Conservation (phyloP, 225 moss, liverwort and hornwort genomes). For the Physcomitrellopsis africana region DNA sequence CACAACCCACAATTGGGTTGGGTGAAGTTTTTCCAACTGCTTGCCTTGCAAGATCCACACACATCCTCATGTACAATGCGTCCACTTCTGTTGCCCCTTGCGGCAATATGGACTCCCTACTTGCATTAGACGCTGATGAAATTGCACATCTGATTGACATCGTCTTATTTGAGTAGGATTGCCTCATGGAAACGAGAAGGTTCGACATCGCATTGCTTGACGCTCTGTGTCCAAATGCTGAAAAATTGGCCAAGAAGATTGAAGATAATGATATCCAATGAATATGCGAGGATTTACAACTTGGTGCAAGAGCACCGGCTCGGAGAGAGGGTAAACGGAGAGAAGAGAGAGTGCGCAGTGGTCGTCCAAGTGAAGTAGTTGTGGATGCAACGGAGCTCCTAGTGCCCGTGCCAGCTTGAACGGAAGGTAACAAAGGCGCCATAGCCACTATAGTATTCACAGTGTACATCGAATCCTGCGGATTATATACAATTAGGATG, state of each 20-base stretch:
- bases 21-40: constrained; percentile 87
- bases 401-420: constrained; percentile 13
- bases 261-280: constrained; percentile 20
- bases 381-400: constrained; percentile 20
- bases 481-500: neutral
- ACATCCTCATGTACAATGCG: constrained; percentile 80
- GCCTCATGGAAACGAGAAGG: neutral
- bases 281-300: neutral
- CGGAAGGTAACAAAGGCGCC: constrained; percentile 20
- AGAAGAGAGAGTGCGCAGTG: neutral
- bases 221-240: constrained; percentile 8
- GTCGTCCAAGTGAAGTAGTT: neutral
- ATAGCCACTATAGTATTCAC: constrained; percentile 18
- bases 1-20: constrained; percentile 94
- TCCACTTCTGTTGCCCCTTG: constrained; percentile 51
- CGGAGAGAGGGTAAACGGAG: constrained; percentile 1
- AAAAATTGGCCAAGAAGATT: constrained; percentile 4
- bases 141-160: constrained; percentile 17
- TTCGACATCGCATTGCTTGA: constrained; percentile 9
- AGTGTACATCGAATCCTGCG: constrained; percentile 13
- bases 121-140: constrained; percentile 6
- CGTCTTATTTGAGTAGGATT: constrained; percentile 1
- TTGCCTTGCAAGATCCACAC: constrained; percentile 78
- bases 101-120: constrained; percentile 18
- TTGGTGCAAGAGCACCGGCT: neutral